phyloP scores from a whole-genome alignment of 2,329 filamentous ascomycete genomes.

The Verruconis gallopava region DNA sequence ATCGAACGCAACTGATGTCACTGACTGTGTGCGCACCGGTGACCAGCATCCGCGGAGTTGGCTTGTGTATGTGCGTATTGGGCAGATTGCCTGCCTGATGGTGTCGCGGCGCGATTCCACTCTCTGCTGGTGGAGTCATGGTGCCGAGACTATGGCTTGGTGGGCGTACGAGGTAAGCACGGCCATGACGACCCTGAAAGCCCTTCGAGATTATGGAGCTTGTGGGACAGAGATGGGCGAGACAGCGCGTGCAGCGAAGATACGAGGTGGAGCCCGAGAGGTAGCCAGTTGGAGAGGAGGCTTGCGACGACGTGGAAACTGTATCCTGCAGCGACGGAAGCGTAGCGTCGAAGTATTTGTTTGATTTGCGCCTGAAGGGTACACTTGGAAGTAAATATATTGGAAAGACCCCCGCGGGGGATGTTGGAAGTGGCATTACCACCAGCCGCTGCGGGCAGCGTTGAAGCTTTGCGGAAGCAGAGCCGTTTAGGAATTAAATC shows the following conservation, averaged over 20 bases:
- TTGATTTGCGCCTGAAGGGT: slow-evolving; percentile 31
- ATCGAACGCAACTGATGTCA: slow-evolving; percentile 45
- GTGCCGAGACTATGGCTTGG: slow-evolving; percentile 19
- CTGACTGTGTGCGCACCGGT: slow-evolving; percentile 50
- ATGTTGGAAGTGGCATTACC: slow-evolving; percentile 9
- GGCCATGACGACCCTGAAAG: slow-evolving; percentile 51
- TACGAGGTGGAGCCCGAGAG: slow-evolving; percentile 38
- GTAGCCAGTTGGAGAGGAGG: slow-evolving; percentile 19
- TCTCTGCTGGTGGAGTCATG: neutral
- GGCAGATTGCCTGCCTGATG: slow-evolving; percentile 32
- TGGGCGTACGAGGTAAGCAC: slow-evolving; percentile 48
- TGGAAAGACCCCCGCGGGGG: slow-evolving; percentile 29
- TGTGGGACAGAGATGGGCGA: slow-evolving; percentile 44
- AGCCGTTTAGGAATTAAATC: no score
- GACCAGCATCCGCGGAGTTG: slow-evolving; percentile 46
- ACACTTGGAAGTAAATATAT: slow-evolving; percentile 38
- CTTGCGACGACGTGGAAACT: slow-evolving; percentile 15
- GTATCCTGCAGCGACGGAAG: neutral
- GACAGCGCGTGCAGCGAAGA: slow-evolving; percentile 46
- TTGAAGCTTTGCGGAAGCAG: no score
- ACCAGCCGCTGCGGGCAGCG: no score
- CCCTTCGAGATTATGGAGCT: slow-evolving; percentile 51
- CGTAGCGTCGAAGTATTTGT: slow-evolving; percentile 20
- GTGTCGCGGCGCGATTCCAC: slow-evolving; percentile 14
- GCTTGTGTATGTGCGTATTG: slow-evolving; percentile 44